phyloP scores from a whole-genome alignment of 1,284 basidiomycete species.

The Agroathelia rolfsii region DNA sequence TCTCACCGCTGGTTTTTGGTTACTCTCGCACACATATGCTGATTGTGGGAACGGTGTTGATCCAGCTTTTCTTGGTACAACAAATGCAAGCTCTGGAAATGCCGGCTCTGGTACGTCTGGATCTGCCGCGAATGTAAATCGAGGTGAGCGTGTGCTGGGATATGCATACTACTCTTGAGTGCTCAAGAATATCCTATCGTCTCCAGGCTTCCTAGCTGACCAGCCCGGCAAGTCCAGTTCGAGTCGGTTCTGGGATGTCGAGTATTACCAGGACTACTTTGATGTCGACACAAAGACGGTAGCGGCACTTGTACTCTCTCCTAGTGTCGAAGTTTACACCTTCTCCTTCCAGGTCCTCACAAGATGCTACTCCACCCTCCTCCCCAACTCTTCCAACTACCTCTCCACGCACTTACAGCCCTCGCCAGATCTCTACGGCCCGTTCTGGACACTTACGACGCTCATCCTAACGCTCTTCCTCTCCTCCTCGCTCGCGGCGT shows the following conservation, averaged over 20 bases:
- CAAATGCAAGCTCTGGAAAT: constrained; percentile 20
- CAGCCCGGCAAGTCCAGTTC: constrained; percentile 33
- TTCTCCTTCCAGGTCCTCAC: constrained; percentile 41
- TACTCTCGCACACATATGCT: constrained; percentile 1
- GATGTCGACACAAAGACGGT: constrained; percentile 73
- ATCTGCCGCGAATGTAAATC: constrained; percentile 30
- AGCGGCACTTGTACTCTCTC: constrained; percentile 14
- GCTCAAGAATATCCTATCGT: constrained; percentile 1
- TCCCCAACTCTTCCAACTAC: constrained; percentile 51
- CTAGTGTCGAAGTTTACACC: constrained; percentile 1
- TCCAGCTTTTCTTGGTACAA: constrained; percentile 45
- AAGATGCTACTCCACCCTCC: constrained; percentile 64
- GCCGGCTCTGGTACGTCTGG: constrained; percentile 13
- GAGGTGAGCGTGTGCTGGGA: no score
- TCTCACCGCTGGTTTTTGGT: constrained; percentile 12
- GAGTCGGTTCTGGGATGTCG: constrained; percentile 74
- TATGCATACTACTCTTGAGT: constrained; percentile 11
- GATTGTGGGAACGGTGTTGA: neutral
- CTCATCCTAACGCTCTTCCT: constrained; percentile 87
- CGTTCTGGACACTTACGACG: constrained; percentile 93
- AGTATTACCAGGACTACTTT: constrained; percentile 75
- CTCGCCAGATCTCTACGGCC: constrained; percentile 71
- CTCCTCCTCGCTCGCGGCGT: constrained; percentile 80
- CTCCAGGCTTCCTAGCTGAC: constrained; percentile 44
- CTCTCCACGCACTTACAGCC: constrained; percentile 55